phyloP scores from a whole-genome alignment of 106 monocot genomes.

The Dendrobium catenatum region DNA sequence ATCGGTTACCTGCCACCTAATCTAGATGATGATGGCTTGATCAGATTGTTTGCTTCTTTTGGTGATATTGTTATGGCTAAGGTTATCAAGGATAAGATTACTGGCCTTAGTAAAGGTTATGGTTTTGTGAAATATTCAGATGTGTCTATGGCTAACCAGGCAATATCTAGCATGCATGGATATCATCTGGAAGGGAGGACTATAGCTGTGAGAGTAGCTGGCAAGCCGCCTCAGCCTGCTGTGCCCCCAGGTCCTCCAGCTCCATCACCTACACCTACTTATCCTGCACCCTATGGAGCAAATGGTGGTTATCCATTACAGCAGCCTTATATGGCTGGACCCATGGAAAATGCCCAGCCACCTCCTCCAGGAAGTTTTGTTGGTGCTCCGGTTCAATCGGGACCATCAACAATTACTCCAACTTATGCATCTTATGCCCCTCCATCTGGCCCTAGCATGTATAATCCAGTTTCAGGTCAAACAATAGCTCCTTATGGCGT shows the following conservation, averaged over 20 bases:
- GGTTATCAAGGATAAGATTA: constrained; percentile 82
- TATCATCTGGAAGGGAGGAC: constrained; percentile 71
- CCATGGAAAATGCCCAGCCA: constrained; percentile 17
- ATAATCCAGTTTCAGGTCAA: constrained; percentile 12
- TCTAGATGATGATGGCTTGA: constrained; percentile 72
- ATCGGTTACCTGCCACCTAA: constrained; percentile 83
- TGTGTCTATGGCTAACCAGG: constrained; percentile 69
- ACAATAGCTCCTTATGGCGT: constrained; percentile 25
- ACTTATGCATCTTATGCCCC: constrained; percentile 35
- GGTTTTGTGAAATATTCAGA: constrained; percentile 94
- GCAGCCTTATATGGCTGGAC: constrained; percentile 25
- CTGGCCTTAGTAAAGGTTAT: constrained; percentile 86
- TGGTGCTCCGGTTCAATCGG: constrained; percentile 30
- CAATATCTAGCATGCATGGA: constrained; percentile 78
- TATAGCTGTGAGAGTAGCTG: constrained; percentile 89
- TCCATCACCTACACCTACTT: constrained; percentile 18
- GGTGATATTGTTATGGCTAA: constrained; percentile 92
- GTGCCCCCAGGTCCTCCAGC: constrained; percentile 65
- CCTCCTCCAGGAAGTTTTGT: constrained; percentile 50
- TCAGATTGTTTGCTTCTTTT: constrained; percentile 66
- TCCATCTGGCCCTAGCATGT: constrained; percentile 25
- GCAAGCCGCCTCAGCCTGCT: constrained; percentile 76
- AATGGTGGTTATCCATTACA: constrained; percentile 64
- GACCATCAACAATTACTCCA: constrained; percentile 22
- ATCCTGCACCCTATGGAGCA: constrained; percentile 25